Evolutionary conservation across 1,284 basidiomycete genomes (phyloP), one percentile per base, ranked within the genome.

Genomic region (Cutaneotrichosporon daszewskae): DNA sequence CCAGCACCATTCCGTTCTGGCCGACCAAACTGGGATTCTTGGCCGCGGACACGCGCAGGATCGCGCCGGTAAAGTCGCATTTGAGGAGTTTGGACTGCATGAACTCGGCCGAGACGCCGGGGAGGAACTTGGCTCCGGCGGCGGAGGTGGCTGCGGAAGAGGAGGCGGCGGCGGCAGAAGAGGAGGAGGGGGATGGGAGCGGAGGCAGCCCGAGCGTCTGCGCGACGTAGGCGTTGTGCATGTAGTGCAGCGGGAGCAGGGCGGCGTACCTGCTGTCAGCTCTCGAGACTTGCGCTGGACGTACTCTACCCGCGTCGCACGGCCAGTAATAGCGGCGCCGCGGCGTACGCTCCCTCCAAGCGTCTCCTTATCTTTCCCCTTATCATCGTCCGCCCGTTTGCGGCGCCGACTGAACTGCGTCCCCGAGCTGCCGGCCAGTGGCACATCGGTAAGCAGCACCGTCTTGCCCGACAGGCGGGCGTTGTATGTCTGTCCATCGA

Each of bases 61-160:
- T 24, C n/a, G 65, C 60, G 11, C 74, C 74, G 7, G 72, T 72
- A 24, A 74, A 69, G 47, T 75, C 74, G 2, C 73, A 71, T 56
- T 76, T 76, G 36, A 69, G 54, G 10, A 76, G 51, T 49, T 72
- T 71, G 33, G 58, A 48, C 28, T 60, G 54, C 23, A 69, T 39
- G 1, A 47, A 42, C 31, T 71, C 67, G 14, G 53, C 28, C 2
- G 53, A 53, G 3, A 58, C 26, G 65, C 59, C 4, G 73, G 70
- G 2, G 71, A 71, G 16, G 69, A 37, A 8, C 72, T 66, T 56
- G 76, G 74, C 8, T 18, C 16, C 33, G 47, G 53, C 44, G 51
- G 52, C 57, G 54, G 51, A 17, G 62, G 57, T 37, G 37, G 43
- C 17, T 58, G 54, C 28, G 66, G 55, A n/a, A 62, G 54, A 47